A percentile compares a stretch with the other conserved stretches of the same genome.
phyloP scores from a whole-genome alignment of 768 basidiomycete species.

The Astraeus odoratus region DNA sequence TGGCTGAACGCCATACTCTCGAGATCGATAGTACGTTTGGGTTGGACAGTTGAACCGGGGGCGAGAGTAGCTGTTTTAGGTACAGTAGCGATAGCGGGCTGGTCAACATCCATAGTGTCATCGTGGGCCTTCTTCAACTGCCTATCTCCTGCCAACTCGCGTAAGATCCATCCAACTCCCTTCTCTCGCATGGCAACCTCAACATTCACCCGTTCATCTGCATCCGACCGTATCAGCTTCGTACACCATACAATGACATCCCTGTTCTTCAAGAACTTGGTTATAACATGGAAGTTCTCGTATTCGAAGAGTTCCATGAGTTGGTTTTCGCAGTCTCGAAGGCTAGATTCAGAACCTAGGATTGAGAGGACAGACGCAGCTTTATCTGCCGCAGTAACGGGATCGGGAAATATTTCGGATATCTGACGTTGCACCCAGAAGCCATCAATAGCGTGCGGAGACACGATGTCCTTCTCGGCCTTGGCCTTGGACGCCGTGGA shows the following conservation, averaged over 20 bases:
- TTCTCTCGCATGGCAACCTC: slow-evolving; percentile 99
- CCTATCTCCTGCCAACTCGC: slow-evolving; percentile 80
- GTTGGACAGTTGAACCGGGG: slow-evolving; percentile 82
- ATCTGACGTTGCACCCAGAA: slow-evolving; percentile 99
- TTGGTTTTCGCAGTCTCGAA: slow-evolving; percentile 92
- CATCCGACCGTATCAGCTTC: slow-evolving; percentile 83
- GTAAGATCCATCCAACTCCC: slow-evolving; percentile 91
- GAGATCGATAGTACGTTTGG: slow-evolving; percentile 79
- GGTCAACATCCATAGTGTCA: slow-evolving; percentile 80
- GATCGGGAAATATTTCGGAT: slow-evolving; percentile 85
- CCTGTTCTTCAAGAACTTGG: slow-evolving; percentile 88
- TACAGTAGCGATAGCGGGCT: slow-evolving; percentile 36
- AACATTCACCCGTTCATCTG: slow-evolving; percentile 84
- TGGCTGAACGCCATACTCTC: slow-evolving; percentile 95
- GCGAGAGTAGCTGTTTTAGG: slow-evolving; percentile 83
- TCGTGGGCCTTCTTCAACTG: slow-evolving; percentile 43
- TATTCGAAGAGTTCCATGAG: slow-evolving; percentile 97
- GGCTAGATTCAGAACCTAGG: slow-evolving; percentile 78
- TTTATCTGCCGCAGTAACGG: slow-evolving; percentile 90
- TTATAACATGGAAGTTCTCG: slow-evolving; percentile 83
- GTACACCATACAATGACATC: slow-evolving; percentile 98
- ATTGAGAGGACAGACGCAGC: slow-evolving; percentile 77
- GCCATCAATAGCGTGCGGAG: slow-evolving; percentile 87
- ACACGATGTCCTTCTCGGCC: slow-evolving; percentile 71
- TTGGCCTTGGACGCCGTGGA: slow-evolving; percentile 43